A percentile compares a stretch with the other conserved stretches of the same genome.
Evolutionary conservation across 163 green algal genomes (phyloP).

Genomic region (Trebouxiophyceae sp.): DNA sequence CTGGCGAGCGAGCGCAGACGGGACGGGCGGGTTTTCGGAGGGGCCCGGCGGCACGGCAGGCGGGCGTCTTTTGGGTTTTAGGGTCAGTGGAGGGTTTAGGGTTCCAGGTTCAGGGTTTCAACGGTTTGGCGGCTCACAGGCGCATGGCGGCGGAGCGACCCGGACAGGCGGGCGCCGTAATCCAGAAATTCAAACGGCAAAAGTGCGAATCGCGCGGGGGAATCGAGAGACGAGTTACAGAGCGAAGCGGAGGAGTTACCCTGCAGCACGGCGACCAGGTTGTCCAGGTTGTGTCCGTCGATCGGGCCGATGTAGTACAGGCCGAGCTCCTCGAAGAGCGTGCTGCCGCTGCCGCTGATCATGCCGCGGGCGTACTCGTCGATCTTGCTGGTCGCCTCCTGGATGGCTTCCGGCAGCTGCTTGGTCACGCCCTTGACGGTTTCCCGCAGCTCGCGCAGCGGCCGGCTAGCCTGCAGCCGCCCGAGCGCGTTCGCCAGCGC

Average conservation of each 20-base stretch:
- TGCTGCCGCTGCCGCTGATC: conserved; percentile 88
- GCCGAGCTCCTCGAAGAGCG: conserved; percentile 98
- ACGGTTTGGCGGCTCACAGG: no score
- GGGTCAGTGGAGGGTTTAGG: no score
- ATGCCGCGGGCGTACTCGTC: conserved; percentile 99
- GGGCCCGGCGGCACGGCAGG: no score
- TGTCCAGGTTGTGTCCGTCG: conserved; percentile 95
- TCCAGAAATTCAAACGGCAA: no score
- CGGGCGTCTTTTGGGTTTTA: no score
- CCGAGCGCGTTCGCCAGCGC: conserved; percentile 83
- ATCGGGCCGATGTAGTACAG: conserved; percentile 99
- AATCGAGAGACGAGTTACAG: no score
- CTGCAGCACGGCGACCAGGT: conserved; percentile 74
- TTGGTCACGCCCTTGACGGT: conserved; percentile 97
- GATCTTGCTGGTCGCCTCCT: conserved; percentile 96
- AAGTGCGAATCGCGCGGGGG: no score
- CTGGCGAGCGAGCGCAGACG: no score
- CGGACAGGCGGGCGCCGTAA: no score
- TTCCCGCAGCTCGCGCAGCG: conserved; percentile 95
- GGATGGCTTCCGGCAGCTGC: conserved; percentile 24
- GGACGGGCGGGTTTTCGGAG: no score
- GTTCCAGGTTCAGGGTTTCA: no score
- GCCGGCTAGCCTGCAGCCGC: conserved; percentile 84
- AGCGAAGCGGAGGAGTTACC: conserved; percentile 20
- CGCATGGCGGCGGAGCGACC: no score